Conservation (phyloP, 1,284 basidiomycete genomes). For the Tranzscheliella williamsii region DNA sequence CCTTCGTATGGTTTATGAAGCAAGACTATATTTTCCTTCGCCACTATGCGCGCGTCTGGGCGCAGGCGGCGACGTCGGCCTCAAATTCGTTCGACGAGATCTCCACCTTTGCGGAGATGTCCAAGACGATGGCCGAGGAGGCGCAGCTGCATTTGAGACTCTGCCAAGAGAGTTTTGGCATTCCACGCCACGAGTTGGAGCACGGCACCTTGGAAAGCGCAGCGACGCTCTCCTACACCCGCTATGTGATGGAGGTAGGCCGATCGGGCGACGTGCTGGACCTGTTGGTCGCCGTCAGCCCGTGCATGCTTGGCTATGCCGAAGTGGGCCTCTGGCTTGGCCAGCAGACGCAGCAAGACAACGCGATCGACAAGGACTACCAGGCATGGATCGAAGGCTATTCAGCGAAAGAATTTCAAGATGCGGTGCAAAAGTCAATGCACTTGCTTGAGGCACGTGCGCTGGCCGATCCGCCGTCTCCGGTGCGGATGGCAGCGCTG, state of each 20-base stretch:
- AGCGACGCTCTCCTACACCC: conserved; percentile 54
- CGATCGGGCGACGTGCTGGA: conserved; percentile 70
- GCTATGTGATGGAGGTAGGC: conserved; percentile 48
- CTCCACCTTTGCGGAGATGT: conserved; percentile 69
- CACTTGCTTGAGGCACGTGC: conserved; percentile 64
- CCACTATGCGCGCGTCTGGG: conserved; percentile 65
- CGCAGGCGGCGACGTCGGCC: conserved; percentile 68
- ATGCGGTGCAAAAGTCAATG: conserved; percentile 72
- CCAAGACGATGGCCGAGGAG: conserved; percentile 40
- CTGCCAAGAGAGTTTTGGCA: conserved; percentile 39
- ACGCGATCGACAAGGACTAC: conserved; percentile 13
- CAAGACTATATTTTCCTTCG: conserved; percentile 66
- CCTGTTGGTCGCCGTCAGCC: conserved; percentile 77
- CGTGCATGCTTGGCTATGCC: conserved; percentile 90
- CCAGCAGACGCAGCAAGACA: conserved; percentile 2
- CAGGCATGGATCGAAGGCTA: conserved; percentile 81
- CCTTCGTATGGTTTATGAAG: conserved; percentile 82
- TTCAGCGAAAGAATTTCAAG: conserved; percentile 71
- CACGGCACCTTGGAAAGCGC: conserved; percentile 39
- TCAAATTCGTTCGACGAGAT: conserved; percentile 68
- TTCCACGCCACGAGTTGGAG: conserved; percentile 32
- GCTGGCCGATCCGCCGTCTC: conserved; percentile 70
- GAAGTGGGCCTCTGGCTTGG: conserved; percentile 76
- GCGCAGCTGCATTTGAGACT: conserved; percentile 42
- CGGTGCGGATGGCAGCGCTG: conserved; percentile 70